Base-by-base conservation (phyloP, 176 grass and related monocot genomes). In the Aechmea fasciata region DNA sequence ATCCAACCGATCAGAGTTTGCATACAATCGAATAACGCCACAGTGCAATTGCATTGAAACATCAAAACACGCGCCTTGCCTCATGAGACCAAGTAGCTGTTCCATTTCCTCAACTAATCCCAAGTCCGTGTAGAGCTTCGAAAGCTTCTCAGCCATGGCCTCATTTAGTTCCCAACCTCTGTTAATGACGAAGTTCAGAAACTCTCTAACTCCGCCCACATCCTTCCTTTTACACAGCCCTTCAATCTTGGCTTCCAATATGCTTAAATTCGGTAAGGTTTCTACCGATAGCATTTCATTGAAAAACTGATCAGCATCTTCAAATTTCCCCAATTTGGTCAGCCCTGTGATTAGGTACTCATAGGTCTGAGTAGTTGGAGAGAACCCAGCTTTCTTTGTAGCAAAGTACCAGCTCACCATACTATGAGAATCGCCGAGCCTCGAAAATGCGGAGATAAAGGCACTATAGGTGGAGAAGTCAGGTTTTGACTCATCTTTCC, bases 21-120 rank as follows among this genome's bases (percentile, higher is more conserved):
- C 84, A 72, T 87, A 78, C 41, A 82, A 87, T 54, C 69, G 65
- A 47, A 83, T 72, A 67, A 87, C 79, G 70, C 65, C 84, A 79
- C 68, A 78, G 68, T 82, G 75, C 68, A 87, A 8, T 72, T 69
- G 62, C 28, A 67, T 28, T 75, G 68, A 64, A 63, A 64, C 71
- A 71, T 47, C 64, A 62, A n/a, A 49, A 52, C 79, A 47, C 13
- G 47, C 1, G 14, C 57, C 75, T 13, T 15, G 64, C 54, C 70
- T 73, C 48, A 71, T 53, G 33, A 87, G 26, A 41, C 48, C 24
- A 71, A 87, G 80, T 19, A 87, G 59, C 11, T 81, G 50, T 54
- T 83, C 84, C 84, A 83, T 74, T 66, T 75, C 71, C 69, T 72
- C 71, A 15, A 79, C 49, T 47, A 67, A 14, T 1, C 68, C 71